A percentile compares a stretch with the other conserved stretches of the same genome.
phyloP scores from a whole-genome alignment of 352 stramenopile genomes.

The Pythium phragmitis region DNA sequence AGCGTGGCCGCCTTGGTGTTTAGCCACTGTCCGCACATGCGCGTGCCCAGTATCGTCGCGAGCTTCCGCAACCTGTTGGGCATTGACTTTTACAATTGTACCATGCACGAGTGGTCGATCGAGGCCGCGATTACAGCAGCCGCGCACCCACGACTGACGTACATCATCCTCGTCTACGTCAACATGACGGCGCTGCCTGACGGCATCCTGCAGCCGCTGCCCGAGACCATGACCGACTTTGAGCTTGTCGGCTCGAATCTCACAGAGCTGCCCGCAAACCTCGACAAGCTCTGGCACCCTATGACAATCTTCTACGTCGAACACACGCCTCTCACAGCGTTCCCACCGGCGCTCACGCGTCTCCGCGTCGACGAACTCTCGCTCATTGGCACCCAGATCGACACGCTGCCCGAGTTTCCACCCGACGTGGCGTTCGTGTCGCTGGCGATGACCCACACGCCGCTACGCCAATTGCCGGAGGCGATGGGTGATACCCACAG shows the following conservation, averaged over 20 bases:
- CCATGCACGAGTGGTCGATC: conserved; percentile 34
- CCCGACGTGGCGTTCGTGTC: conserved; percentile 16
- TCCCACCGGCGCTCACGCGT: conserved; percentile 29
- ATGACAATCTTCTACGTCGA: conserved; percentile 42
- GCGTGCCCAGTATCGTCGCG: conserved; percentile 32
- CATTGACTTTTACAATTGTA: conserved; percentile 60
- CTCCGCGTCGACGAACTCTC: conserved; percentile 22
- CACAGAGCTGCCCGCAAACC: conserved; percentile 26
- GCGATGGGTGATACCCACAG: conserved; percentile 3
- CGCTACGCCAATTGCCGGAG: conserved; percentile 18
- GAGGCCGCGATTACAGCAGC: conserved; percentile 36
- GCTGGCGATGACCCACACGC: conserved; percentile 31
- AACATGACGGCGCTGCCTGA: conserved; percentile 51
- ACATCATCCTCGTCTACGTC: conserved; percentile 41
- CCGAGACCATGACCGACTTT: conserved; percentile 42
- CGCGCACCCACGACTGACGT: conserved; percentile 33
- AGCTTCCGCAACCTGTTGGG: conserved; percentile 42
- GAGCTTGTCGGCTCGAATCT: conserved; percentile 47
- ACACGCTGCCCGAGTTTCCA: conserved; percentile 12
- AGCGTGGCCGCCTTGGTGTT: conserved; percentile 43
- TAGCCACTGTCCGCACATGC: conserved; percentile 41
- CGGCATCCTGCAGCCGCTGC: conserved; percentile 35
- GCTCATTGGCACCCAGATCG: conserved; percentile 27
- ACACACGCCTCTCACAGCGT: conserved; percentile 27
- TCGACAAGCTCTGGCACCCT: conserved; percentile 29